A percentile compares a stretch with the other conserved stretches of the same genome.
Evolutionary conservation across 805 yeast genomes (phyloP).

Genomic region (Spencermartinsiella europaea): DNA sequence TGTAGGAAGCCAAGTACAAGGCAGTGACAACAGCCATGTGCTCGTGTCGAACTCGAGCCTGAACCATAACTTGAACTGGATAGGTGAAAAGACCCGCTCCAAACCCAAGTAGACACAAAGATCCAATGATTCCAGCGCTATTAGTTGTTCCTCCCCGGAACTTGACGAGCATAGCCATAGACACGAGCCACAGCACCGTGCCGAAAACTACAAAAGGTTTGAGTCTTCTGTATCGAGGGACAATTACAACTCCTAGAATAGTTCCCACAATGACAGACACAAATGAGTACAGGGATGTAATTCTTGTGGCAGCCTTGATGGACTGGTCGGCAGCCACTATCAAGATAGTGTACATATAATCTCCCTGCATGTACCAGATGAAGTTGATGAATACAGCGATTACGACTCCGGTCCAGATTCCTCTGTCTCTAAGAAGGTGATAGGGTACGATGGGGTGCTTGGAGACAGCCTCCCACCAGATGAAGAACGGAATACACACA

Average conservation of each 20-base stretch:
- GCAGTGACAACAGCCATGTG: slow-evolving; percentile 60
- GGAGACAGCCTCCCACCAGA: slow-evolving; percentile 49
- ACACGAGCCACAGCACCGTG: slow-evolving; percentile 49
- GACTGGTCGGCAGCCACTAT: slow-evolving; percentile 59
- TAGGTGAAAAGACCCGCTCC: slow-evolving; percentile 73
- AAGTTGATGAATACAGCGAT: slow-evolving; percentile 56
- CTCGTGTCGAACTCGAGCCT: slow-evolving; percentile 55
- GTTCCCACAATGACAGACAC: slow-evolving; percentile 60
- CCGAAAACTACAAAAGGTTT: slow-evolving; percentile 61
- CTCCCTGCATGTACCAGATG: slow-evolving; percentile 64
- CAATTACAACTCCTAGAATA: slow-evolving; percentile 50
- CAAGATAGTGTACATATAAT: slow-evolving; percentile 61
- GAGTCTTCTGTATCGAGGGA: slow-evolving; percentile 42
- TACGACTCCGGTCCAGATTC: slow-evolving; percentile 65
- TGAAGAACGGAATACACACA: slow-evolving; percentile 52
- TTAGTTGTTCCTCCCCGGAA: slow-evolving; percentile 52
- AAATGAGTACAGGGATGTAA: slow-evolving; percentile 56
- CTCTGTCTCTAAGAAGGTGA: slow-evolving; percentile 56
- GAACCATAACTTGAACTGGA: slow-evolving; percentile 56
- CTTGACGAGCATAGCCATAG: slow-evolving; percentile 55
- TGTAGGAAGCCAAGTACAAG: slow-evolving; percentile 51
- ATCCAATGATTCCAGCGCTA: slow-evolving; percentile 59
- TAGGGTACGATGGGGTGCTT: slow-evolving; percentile 66
- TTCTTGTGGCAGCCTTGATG: slow-evolving; percentile 60
- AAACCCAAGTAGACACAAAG: slow-evolving; percentile 58